These are phyloP conservation scores for Colletotrichum orchidophilum DNA, from an alignment of 2,329 filamentous ascomycete species.

Conservation along the genomic window DNA sequence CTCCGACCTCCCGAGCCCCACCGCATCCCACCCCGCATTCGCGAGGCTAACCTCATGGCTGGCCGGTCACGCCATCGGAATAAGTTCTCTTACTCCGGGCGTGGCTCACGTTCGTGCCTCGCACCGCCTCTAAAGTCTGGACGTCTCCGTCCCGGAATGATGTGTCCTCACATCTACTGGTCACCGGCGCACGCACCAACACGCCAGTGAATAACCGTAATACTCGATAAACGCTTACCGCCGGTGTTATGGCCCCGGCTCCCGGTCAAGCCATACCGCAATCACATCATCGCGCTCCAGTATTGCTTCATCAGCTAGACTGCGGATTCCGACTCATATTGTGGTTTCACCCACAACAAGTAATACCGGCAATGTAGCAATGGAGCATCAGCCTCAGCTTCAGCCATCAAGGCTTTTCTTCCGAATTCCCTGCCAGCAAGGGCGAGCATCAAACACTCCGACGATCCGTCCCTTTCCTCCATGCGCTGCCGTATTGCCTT, in stretches of 20 bases:
- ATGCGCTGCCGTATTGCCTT: not conserved
- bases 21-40: slow-evolving; percentile 30
- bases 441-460: slow-evolving; percentile 7
- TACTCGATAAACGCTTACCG: slow-evolving; percentile 10
- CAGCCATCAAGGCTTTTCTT: not conserved
- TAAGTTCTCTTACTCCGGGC: slow-evolving; percentile 1
- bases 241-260: slow-evolving; percentile 20
- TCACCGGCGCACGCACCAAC: slow-evolving; percentile 7
- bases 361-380: not conserved
- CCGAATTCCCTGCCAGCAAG: slow-evolving; percentile 3
- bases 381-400: not conserved
- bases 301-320: slow-evolving; percentile 33
- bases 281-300: slow-evolving; percentile 34
- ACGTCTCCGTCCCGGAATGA: not conserved
- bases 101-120: not conserved
- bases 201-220: not conserved
- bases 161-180: not conserved
- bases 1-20: slow-evolving; percentile 16
- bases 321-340: slow-evolving; percentile 9
- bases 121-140: not conserved
- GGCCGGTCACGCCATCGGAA: slow-evolving; percentile 31
- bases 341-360: slow-evolving; percentile 8
- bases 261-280: slow-evolving; percentile 26
- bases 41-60: slow-evolving; percentile 18
- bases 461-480: slow-evolving; percentile 27